phyloP scores from a whole-genome alignment of 768 basidiomycete species.

The Boletus vermiculosoides region DNA sequence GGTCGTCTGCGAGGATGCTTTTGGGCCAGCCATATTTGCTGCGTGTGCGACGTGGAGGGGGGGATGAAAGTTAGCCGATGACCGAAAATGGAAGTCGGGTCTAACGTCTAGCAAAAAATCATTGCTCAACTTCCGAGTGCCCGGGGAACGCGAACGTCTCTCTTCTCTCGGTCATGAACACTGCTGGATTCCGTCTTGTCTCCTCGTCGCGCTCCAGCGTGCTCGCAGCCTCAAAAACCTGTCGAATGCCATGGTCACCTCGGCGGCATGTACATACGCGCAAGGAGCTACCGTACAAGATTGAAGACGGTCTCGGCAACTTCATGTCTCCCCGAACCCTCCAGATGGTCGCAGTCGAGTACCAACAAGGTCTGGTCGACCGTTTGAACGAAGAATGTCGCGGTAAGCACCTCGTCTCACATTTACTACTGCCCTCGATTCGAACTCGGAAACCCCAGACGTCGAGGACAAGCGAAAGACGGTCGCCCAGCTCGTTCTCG shows the following conservation, averaged over 20 bases:
- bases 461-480: conserved; percentile 54
- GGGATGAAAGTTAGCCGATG: too few species aligned
- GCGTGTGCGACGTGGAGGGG: conserved; percentile 23
- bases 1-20: conserved; percentile 23
- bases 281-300: conserved; percentile 57
- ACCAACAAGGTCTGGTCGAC: conserved; percentile 79
- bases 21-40: conserved; percentile 37
- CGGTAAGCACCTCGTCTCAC: conserved; percentile 45
- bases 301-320: conserved; percentile 70
- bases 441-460: conserved; percentile 35
- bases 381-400: conserved; percentile 72
- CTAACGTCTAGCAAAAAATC: conserved; percentile 3
- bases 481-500: conserved; percentile 71
- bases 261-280: conserved; percentile 49
- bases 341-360: conserved; percentile 72
- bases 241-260: conserved; percentile 16
- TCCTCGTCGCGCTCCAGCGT: conserved; percentile 20
- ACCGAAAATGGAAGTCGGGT: conserved; percentile 16
- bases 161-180: conserved; percentile 20
- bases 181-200: conserved; percentile 19
- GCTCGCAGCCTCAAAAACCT: conserved; percentile 12
- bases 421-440: background rate
- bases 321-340: conserved; percentile 78
- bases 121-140: background rate
- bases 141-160: background rate